Base-by-base conservation (phyloP, 257 asterid species). In the Hygrophila difformis region DNA sequence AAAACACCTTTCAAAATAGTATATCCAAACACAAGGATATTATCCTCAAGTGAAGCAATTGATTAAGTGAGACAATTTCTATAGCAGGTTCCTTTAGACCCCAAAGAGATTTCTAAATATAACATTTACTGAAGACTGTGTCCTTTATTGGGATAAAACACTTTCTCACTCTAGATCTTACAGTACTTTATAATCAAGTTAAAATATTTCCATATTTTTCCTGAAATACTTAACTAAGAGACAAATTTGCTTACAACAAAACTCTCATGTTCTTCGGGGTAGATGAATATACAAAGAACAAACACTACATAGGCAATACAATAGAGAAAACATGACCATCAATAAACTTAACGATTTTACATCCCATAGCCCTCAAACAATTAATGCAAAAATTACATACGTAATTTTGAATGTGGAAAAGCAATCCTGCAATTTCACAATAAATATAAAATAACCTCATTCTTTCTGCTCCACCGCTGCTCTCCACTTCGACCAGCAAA, bases 401-500 rank as follows among this genome's bases (percentile, higher is more conserved):
- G 26, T 17, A 9, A 24, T 9, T 49, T 46, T 14, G 45, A 15
- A 23, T 23, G 43, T 42, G 44, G 23, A 65, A 54, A 20, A 17
- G 39, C 8, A 26, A 47, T 43, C 44, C 51, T 46, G 18, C 33
- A 41, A 38, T 28, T 39, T 18, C 12, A 43, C 31, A 50, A 47
- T 8, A 51, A 17, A 10, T 33, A 11, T 16, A 33, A 49, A 41
- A 47, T 33, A 23, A 82, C 96, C 94, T 86, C 99, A 21, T 72
- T 68, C 77, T 76, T 78, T 72, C 95, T 75, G 62, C 67, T 70
- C 95, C 99, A 91, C 15, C 95, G 84, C 62, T 78, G 67, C 42
- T 74, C 84, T 51, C 99, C 99, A 66, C 79, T 80, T 53, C 80
- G 77, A 57, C 97, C 96, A 18, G 93, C 82, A 72, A 91, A 79